Evolutionary conservation across 192 early-diverging fungal species (phyloP), one percentile per base, ranked within the genome.

Genomic region (Entomortierella lignicola): DNA sequence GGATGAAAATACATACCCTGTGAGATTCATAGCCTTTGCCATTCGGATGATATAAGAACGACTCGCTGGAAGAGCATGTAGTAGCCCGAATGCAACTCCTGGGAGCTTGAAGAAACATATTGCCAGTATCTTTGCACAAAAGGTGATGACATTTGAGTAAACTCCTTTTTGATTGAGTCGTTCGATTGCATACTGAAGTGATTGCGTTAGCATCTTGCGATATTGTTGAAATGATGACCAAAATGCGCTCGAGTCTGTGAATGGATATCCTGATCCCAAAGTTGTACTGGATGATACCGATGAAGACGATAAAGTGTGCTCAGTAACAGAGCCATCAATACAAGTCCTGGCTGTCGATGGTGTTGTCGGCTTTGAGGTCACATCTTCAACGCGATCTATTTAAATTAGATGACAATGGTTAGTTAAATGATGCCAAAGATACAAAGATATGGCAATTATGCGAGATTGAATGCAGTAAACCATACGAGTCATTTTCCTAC

Each of bases 41-140:
- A 84, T 81, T 8, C 82, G 69, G 17, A 66, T 77, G 39, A 81
- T 75, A 55, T 84, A 80, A 0, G 72, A 80, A 37, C 80, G 68
- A 29, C 74, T 79, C 20, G 80, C 70, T 1, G 85, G 84, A 7
- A 87, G 71, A 12, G 80, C 75, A 57, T 85, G 75, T 2, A 84
- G 62, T 43, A 84, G 51, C 8, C 79, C 77, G 52, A 74, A 81
- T 3, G 83, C 81, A n/a, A 84, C 77, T n/a, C 74, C 74, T 26
- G 85, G 85, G 4, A 87, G 63, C 55, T 83, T 84, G 44, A 87
- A 79, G 60, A 87, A 87, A n/a, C 83, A 83, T 18, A 82, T 51
- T 13, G 85, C 83, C 48, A 87, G 69, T 43, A 87, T 82, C 44
- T 83, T 81, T 60, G 83, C 85, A 52, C 83, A 85, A 58, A 87